A percentile compares a stretch with the other conserved stretches of the same genome.
These are phyloP conservation scores for Dothiorella sarmentorum DNA, from an alignment of 2,329 filamentous ascomycete genomes.

Conservation along the genomic window DNA sequence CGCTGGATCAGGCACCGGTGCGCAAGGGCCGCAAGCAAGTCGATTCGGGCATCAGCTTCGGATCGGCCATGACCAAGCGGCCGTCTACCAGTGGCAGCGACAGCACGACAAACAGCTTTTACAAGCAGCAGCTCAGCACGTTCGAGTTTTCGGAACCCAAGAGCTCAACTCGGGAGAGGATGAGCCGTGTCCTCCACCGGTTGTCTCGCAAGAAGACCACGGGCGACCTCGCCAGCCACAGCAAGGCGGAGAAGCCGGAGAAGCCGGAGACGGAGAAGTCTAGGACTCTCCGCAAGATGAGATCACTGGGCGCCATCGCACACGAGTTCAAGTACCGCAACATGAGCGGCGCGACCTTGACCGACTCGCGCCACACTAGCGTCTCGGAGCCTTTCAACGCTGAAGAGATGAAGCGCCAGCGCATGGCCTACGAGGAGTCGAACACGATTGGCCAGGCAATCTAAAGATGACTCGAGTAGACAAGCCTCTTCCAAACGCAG, in stretches of 20 bases:
- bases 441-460: conserved; percentile 22
- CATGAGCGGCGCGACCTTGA: conserved; percentile 13
- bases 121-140: conserved; percentile 21
- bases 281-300: conserved; percentile 36
- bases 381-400: conserved; percentile 33
- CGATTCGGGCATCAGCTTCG: conserved; percentile 63
- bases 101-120: conserved; percentile 17
- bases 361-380: conserved; percentile 22
- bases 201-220: conserved; percentile 9
- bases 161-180: conserved; percentile 48
- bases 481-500: background rate
- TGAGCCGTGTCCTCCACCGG: background rate
- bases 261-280: conserved; percentile 25
- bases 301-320: conserved; percentile 29
- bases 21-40: conserved; percentile 52
- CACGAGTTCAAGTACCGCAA: conserved; percentile 20
- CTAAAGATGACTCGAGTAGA: background rate
- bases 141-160: conserved; percentile 29
- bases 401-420: conserved; percentile 37
- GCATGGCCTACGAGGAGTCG: conserved; percentile 31
- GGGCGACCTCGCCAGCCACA: background rate
- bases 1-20: conserved; percentile 23
- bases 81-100: conserved; percentile 30
- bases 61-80: conserved; percentile 30
- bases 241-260: conserved; percentile 12